These are phyloP conservation scores for Rubia tinctorum DNA, from an alignment of 305 asterid genomes.

Conservation along the genomic window DNA sequence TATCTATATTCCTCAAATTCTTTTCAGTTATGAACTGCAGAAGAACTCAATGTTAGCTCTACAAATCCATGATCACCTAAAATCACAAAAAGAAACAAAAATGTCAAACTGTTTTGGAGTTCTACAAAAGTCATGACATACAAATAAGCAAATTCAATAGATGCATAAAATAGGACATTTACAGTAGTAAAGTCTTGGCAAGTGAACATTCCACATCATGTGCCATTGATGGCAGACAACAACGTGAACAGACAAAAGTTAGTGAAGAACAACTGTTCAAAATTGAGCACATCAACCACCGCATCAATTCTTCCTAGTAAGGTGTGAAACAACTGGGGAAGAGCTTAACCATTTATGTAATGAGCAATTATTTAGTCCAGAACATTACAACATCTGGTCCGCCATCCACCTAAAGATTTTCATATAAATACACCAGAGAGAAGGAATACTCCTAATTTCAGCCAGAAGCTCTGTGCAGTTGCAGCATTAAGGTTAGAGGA, in stretches of 20 bases:
- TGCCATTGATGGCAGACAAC: neutral
- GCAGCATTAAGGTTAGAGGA: neutral
- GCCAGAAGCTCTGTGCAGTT: neutral
- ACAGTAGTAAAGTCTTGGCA: neutral
- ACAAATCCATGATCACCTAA: conserved; percentile 8
- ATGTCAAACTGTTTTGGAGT: neutral
- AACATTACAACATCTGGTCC: neutral
- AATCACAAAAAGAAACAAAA: neutral
- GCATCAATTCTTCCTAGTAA: neutral
- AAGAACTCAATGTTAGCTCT: conserved; percentile 17
- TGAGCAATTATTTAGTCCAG: neutral
- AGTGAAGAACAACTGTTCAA: neutral
- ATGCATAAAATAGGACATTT: neutral
- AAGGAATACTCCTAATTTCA: neutral
- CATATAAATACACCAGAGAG: neutral
- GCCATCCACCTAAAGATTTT: neutral
- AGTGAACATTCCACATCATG: neutral
- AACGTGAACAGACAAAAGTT: neutral
- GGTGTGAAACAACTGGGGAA: neutral
- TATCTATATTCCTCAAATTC: conserved; percentile 56
- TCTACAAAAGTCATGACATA: neutral
- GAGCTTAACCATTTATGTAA: neutral
- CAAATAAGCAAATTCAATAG: neutral
- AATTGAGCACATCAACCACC: neutral
- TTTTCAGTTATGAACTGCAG: conserved; percentile 64